Conservation (phyloP, 179 eudicot species). For the Silene noctiflora region DNA sequence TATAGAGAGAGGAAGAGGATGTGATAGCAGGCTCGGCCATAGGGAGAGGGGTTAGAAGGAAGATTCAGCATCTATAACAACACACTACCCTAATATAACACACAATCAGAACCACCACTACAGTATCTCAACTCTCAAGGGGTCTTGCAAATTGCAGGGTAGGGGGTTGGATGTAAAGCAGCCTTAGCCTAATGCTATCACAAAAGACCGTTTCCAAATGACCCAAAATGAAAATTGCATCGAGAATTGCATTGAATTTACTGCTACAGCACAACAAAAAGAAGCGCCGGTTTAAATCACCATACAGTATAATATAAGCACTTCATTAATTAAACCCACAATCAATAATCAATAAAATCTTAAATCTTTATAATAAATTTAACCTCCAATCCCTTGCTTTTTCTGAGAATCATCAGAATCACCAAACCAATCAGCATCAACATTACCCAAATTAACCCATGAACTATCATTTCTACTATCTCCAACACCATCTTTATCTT, state of each 20-base stretch:
- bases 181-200: neutral
- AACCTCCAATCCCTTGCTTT: conserved; percentile 54
- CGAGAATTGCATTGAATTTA: no score
- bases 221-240: neutral
- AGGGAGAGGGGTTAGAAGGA: no score
- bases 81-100: neutral
- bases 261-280: no score
- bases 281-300: neutral
- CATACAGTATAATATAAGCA: neutral
- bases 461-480: conserved; percentile 8
- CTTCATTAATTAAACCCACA: neutral
- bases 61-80: neutral
- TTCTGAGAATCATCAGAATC: conserved; percentile 38
- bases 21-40: no score
- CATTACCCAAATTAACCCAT: conserved; percentile 32
- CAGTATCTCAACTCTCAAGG: neutral
- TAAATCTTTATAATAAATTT: neutral
- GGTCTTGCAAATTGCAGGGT: neutral
- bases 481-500: conserved; percentile 22
- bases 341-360: neutral
- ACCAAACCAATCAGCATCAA: conserved; percentile 60
- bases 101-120: neutral
- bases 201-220: neutral
- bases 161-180: no score
- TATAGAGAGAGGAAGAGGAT: no score